A percentile compares a stretch with the other conserved stretches of the same genome.
Conservation (phyloP, 176 grass and related monocot species). For the Hordeum marinum region DNA sequence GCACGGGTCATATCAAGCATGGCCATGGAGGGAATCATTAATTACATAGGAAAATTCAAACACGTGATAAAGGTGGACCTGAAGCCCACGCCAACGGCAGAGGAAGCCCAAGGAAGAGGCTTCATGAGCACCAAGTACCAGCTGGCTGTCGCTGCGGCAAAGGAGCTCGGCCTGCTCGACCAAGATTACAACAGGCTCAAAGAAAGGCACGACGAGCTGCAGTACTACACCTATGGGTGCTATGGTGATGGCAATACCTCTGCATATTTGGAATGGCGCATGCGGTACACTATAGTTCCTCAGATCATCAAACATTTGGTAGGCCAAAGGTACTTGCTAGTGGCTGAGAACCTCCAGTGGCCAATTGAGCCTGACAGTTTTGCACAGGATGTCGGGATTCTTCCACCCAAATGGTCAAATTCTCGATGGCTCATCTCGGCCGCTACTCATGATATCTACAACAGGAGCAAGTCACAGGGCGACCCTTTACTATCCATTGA, state of each 20-base stretch:
- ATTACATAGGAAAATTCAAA: fast-evolving
- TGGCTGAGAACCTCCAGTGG: not conserved
- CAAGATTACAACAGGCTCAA: not conserved
- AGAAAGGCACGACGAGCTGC: not conserved
- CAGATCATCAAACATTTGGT: fast-evolving
- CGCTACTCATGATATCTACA: not conserved
- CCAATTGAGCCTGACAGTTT: fast-evolving
- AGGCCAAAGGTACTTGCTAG: not conserved
- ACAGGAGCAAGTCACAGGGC: not conserved
- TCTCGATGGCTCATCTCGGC: not conserved
- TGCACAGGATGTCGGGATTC: not conserved
- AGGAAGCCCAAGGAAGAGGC: fast-evolving
- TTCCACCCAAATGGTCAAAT: fast-evolving
- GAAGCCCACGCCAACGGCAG: not conserved
- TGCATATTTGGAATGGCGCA: fast-evolving
- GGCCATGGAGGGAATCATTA: fast-evolving
- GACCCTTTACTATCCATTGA: too few relatives aligned
- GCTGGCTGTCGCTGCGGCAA: not conserved
- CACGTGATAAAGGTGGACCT: conserved; percentile 13
- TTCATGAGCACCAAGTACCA: not conserved
- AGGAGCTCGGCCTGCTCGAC: not conserved
- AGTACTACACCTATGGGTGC: not conserved
- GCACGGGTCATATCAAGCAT: not conserved
- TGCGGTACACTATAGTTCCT: fast-evolving
- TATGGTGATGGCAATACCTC: fast-evolving